Percentiles rank a stretch among this genome's conserved stretches.
Evolutionary conservation across 2,329 filamentous ascomycete species (phyloP).

Genomic region (Exophiala mesophila): DNA sequence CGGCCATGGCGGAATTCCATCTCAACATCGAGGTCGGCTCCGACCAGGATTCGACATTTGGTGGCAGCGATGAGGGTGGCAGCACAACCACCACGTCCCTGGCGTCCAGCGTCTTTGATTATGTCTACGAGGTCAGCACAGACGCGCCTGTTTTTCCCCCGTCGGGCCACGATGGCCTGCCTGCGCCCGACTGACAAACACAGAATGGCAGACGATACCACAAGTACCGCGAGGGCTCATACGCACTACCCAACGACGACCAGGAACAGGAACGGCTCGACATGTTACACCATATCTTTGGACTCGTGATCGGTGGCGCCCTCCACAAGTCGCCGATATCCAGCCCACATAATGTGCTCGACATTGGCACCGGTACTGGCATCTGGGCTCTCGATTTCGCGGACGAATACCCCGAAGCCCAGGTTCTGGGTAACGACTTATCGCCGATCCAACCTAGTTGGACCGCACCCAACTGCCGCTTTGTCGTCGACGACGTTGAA

Average conservation of each 20-base stretch:
- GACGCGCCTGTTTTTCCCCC: neutral
- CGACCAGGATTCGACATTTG: slow-evolving; percentile 4
- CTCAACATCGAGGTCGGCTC: neutral
- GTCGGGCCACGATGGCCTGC: no score
- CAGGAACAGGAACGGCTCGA: slow-evolving; percentile 36
- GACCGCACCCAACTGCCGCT: slow-evolving; percentile 52
- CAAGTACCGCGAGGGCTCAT: slow-evolving; percentile 36
- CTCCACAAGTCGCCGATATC: slow-evolving; percentile 26
- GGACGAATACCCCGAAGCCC: slow-evolving; percentile 29
- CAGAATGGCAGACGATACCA: slow-evolving; percentile 42
- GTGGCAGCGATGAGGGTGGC: slow-evolving; percentile 5
- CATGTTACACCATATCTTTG: slow-evolving; percentile 12
- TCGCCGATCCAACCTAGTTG: slow-evolving; percentile 25
- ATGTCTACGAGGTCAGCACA: slow-evolving; percentile 10
- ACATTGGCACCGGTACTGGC: slow-evolving; percentile 34
- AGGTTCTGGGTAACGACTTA: slow-evolving; percentile 24
- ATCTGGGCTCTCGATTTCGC: slow-evolving; percentile 38
- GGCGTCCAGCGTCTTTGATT: slow-evolving; percentile 9
- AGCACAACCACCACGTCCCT: slow-evolving; percentile 2
- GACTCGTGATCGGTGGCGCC: slow-evolving; percentile 18
- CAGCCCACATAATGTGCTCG: slow-evolving; percentile 27
- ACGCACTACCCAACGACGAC: slow-evolving; percentile 29
- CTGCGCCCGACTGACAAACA: slow-evolving; percentile 19
- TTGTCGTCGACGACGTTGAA: slow-evolving; percentile 55
- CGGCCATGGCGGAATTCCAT: neutral